Base-by-base conservation (phyloP, 2,329 filamentous ascomycete genomes). In the Geosmithia flava region DNA sequence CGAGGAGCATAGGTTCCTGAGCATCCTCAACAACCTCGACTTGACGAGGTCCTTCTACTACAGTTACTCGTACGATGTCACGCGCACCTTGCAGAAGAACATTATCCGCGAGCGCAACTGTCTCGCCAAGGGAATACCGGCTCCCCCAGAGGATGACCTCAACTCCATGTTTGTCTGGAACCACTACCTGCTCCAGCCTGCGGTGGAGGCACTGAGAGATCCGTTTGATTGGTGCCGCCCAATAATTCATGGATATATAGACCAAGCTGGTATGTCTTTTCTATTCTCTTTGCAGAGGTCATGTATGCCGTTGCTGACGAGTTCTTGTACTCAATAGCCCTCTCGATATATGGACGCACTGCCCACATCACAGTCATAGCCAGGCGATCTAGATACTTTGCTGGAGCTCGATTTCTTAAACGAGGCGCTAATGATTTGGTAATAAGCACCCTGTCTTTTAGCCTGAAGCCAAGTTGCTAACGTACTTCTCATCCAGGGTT, bases 161-260 rank as follows among this genome's bases (percentile, higher is more conserved):
- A 95, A 96, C 58, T 80, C 85, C 40, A 98, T 98, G 93, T 98
- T 98, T 60, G 85, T 97, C 2, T 98, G 93, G 93, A 98, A 98
- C 57, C 80, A 87, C 55, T 86, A 96, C 63, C 74, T 98, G 4
- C 74, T 98, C 17, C 74, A 83, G 51, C 90, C 93, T 1, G 88
- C 85, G 0, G 71, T 77, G 13, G 67, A 71, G 17, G 76, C 75
- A 6, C 69, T 98, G 40, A 83, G 84, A 53, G 85, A 90, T 56
- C 82, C 87, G 0, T 95, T 87, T 60, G 89, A 97, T 59, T 98
- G 93, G 93, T 98, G 91, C 62, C 76, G 94, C 20, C 90, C 93
- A 0, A 85, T 97, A 50, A 91, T 96, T 43, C 91, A 98, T 63
- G 93, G 93, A 3, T 97, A 95, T 62, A 87, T 98, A 53, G 88